phyloP scores from a whole-genome alignment of 106 monocot genomes.

The Allium cepa region DNA sequence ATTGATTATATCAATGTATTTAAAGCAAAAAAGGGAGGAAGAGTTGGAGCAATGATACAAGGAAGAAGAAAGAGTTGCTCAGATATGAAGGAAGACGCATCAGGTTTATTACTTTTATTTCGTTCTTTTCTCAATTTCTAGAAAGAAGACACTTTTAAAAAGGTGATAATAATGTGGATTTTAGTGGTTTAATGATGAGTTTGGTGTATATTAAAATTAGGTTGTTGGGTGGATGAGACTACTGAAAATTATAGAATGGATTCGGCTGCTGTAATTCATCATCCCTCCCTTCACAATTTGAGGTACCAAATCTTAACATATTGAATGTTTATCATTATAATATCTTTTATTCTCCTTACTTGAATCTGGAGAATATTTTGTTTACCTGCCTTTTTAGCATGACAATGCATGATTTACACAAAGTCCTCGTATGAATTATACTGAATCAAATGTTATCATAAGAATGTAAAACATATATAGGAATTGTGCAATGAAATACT shows the following conservation, averaged over 20 bases:
- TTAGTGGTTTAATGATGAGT: too few relatives aligned
- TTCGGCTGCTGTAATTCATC: not conserved
- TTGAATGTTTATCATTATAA: too few relatives aligned
- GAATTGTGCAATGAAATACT: too few relatives aligned
- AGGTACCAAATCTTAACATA: conserved; percentile 14
- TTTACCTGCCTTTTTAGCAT: too few relatives aligned
- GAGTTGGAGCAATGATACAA: not conserved
- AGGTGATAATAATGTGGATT: too few relatives aligned
- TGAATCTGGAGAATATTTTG: too few relatives aligned
- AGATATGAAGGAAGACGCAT: not conserved
- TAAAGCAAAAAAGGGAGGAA: not conserved
- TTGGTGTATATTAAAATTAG: not conserved
- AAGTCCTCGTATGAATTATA: too few relatives aligned
- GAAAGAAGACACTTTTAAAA: too few relatives aligned
- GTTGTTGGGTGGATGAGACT: conserved; percentile 2
- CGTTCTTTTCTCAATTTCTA: not conserved
- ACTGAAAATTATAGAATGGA: not conserved
- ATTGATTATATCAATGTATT: not conserved
- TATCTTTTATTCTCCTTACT: too few relatives aligned
- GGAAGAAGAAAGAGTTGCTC: conserved; percentile 7
- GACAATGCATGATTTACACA: too few relatives aligned
- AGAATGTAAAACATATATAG: too few relatives aligned
- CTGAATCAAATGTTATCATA: too few relatives aligned
- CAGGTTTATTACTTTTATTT: not conserved
- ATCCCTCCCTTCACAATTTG: conserved; percentile 16